phyloP scores from a whole-genome alignment of 805 yeast species.

The Hanseniaspora jakobsenii region DNA sequence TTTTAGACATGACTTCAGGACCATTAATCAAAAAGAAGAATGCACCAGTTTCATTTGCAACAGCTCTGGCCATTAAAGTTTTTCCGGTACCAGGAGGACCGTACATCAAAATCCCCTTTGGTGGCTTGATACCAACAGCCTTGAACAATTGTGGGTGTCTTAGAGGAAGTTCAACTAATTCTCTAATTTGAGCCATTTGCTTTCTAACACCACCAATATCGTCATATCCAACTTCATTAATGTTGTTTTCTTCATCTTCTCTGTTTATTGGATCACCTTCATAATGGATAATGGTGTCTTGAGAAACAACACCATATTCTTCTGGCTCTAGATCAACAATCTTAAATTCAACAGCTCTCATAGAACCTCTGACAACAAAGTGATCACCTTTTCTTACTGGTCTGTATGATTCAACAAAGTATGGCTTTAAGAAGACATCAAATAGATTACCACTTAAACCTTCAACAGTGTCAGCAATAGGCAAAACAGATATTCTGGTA shows the following conservation, averaged over 20 bases:
- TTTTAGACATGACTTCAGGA: conserved; percentile 98
- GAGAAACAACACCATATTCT: conserved; percentile 95
- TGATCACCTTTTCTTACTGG: conserved; percentile 97
- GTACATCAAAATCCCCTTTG: conserved; percentile 93
- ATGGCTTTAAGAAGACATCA: conserved; percentile 92
- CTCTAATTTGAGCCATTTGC: conserved; percentile 99
- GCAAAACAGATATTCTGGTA: conserved; percentile 82
- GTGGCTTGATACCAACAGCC: conserved; percentile 97
- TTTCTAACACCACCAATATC: conserved; percentile 98
- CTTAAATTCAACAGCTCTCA: conserved; percentile 98
- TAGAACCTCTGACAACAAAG: conserved; percentile 94
- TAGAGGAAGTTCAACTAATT: conserved; percentile 92
- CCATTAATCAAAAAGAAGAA: conserved; percentile 96
- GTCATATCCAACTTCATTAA: conserved; percentile 95
- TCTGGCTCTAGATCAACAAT: conserved; percentile 97
- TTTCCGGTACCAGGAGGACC: conserved; percentile 99
- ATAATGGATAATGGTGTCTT: conserved; percentile 94
- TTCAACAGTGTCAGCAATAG: conserved; percentile 95
- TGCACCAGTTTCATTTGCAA: conserved; percentile 98
- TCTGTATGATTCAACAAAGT: conserved; percentile 96
- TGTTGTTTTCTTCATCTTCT: conserved; percentile 93
- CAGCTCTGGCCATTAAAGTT: conserved; percentile 99
- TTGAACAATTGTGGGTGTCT: conserved; percentile 98
- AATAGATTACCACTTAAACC: conserved; percentile 94
- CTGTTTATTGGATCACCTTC: conserved; percentile 98